These are phyloP conservation scores for Hemisphaericaspora lyxosophila DNA, from an alignment of 1,139 yeast species.

Conservation along the genomic window DNA sequence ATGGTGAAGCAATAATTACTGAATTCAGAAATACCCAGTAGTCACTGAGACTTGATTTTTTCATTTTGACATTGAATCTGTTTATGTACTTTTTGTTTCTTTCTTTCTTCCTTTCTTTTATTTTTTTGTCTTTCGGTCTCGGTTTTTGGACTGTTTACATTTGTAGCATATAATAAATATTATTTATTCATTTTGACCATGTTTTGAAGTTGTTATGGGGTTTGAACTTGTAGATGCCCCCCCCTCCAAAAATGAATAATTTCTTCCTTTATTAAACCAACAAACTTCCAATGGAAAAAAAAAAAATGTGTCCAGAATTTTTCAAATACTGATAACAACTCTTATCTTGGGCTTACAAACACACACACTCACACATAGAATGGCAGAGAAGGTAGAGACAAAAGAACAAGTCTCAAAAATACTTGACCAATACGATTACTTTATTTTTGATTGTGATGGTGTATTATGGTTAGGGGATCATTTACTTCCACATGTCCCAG, in stretches of 20 bases:
- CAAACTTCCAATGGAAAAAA: too few species aligned
- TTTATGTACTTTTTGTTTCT: neutral
- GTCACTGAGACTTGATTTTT: too few species aligned
- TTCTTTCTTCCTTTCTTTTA: too few species aligned
- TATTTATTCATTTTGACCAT: neutral
- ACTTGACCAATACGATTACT: constrained; percentile 40
- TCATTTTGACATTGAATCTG: too few species aligned
- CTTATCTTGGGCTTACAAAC: neutral
- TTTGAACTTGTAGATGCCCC: too few species aligned
- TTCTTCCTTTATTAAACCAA: too few species aligned
- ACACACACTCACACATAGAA: constrained; percentile 8
- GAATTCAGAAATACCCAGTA: too few species aligned
- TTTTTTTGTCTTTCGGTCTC: neutral
- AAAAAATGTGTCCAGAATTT: neutral
- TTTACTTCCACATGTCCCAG: constrained; percentile 39
- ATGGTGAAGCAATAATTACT: too few species aligned
- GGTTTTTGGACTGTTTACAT: constrained; percentile 1
- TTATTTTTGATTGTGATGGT: constrained; percentile 50
- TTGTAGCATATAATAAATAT: constrained; percentile 2
- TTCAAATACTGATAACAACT: neutral
- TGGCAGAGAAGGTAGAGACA: constrained; percentile 20
- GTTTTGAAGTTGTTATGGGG: neutral
- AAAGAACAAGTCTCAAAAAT: constrained; percentile 18
- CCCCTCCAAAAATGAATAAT: too few species aligned
- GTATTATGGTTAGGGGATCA: constrained; percentile 52